These are phyloP conservation scores for Extremus antarcticus DNA, from an alignment of 495 filamentous ascomycete species.

Conservation along the genomic window DNA sequence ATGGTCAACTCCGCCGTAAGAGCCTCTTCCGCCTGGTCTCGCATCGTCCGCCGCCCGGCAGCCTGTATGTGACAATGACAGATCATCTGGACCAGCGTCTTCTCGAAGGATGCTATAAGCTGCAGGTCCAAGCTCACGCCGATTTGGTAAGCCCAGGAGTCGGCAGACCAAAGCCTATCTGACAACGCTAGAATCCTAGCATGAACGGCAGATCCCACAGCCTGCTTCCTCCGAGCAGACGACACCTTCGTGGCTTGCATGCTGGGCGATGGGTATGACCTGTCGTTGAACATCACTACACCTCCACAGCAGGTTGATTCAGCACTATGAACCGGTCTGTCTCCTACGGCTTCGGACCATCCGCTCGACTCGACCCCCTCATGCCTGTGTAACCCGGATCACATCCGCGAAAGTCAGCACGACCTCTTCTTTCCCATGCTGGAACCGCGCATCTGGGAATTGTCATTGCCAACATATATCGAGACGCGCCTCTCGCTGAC, in stretches of 20 bases:
- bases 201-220: neutral
- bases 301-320: neutral
- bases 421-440: neutral
- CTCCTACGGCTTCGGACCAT: no score
- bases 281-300: neutral
- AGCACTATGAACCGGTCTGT: neutral
- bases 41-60: neutral
- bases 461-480: constrained; percentile 6
- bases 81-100: neutral
- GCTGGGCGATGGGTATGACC: neutral
- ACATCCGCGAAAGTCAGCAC: neutral
- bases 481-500: neutral
- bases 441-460: neutral
- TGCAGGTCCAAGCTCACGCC: neutral
- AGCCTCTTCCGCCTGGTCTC: neutral
- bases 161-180: neutral
- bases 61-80: neutral
- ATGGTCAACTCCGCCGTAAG: neutral
- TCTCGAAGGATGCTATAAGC: neutral
- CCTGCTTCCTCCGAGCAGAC: neutral
- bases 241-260: neutral
- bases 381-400: neutral
- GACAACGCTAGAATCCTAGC: no score
- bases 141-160: neutral
- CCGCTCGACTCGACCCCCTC: no score